A percentile compares a stretch with the other conserved stretches of the same genome.
phyloP scores from a whole-genome alignment of 2,329 filamentous ascomycete species.

The Claviceps arundinis region DNA sequence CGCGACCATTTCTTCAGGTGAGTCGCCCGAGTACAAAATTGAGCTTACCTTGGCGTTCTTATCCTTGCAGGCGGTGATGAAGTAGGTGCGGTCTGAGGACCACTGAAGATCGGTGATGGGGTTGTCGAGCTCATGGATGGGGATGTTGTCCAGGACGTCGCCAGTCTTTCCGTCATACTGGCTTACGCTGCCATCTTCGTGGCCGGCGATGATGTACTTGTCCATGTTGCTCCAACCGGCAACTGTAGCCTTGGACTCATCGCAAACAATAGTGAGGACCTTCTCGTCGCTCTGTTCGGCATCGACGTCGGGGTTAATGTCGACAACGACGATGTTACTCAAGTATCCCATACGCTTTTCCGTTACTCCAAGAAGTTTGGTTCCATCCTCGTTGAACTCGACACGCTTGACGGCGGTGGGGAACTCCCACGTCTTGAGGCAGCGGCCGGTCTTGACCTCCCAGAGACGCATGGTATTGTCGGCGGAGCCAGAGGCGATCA shows the following conservation, averaged over 20 bases:
- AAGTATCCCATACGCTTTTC: conserved; percentile 98
- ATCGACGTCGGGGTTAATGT: conserved; percentile 72
- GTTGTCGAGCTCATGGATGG: conserved; percentile 72
- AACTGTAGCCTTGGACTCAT: conserved; percentile 93
- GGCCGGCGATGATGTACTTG: conserved; percentile 94
- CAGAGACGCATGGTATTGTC: conserved; percentile 97
- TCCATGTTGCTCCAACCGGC: conserved; percentile 90
- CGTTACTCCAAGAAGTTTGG: conserved; percentile 80
- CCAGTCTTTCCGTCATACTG: conserved; percentile 87
- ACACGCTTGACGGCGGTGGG: conserved; percentile 93
- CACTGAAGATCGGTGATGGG: conserved; percentile 91
- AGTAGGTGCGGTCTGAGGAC: conserved; percentile 87
- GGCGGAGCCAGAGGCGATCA: conserved; percentile 89
- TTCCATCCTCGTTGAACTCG: conserved; percentile 92
- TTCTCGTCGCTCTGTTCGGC: conserved; percentile 78
- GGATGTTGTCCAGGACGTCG: conserved; percentile 66
- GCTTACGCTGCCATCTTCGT: conserved; percentile 89
- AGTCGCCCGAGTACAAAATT: not conserved
- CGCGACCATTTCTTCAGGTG: not conserved
- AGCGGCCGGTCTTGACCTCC: conserved; percentile 86
- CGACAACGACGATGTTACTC: conserved; percentile 84
- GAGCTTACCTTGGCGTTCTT: conserved; percentile 73
- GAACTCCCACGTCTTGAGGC: conserved; percentile 96
- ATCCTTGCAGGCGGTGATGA: conserved; percentile 96
- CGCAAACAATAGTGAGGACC: conserved; percentile 75